phyloP scores from a whole-genome alignment of 2,329 filamentous ascomycete genomes.

The Ophiosphaerella korrae region DNA sequence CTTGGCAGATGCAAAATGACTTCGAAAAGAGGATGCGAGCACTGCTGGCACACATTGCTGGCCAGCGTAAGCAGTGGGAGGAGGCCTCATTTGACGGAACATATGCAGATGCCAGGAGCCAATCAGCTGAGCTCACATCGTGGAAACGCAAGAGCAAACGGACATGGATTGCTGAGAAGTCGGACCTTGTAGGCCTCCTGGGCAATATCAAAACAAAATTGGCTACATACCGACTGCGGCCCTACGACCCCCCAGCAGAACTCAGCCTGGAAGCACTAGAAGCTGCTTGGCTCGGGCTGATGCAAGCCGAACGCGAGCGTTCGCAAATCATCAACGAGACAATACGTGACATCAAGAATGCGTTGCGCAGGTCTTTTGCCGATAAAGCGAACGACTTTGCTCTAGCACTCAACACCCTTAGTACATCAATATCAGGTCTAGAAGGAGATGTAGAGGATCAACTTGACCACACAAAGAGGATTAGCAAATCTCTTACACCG shows the following conservation, averaged over 20 bases:
- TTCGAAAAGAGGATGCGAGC: slow-evolving; percentile 91
- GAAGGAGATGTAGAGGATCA: slow-evolving; percentile 98
- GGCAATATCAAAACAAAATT: slow-evolving; percentile 99
- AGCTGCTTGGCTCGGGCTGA: slow-evolving; percentile 76
- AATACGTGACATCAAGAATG: slow-evolving; percentile 98
- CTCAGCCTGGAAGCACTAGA: slow-evolving; percentile 83
- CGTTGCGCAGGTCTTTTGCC: slow-evolving; percentile 86
- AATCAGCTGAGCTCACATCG: slow-evolving; percentile 78
- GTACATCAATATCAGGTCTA: slow-evolving; percentile 91
- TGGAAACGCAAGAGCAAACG: slow-evolving; percentile 93
- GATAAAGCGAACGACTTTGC: slow-evolving; percentile 99
- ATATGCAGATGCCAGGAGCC: slow-evolving; percentile 88
- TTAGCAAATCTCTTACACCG: slow-evolving; percentile 84
- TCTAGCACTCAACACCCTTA: slow-evolving; percentile 90
- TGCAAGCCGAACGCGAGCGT: slow-evolving; percentile 82
- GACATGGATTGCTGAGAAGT: slow-evolving; percentile 97
- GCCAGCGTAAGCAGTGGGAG: slow-evolving; percentile 77
- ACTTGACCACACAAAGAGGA: slow-evolving; percentile 79
- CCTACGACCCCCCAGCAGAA: slow-evolving; percentile 87
- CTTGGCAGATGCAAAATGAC: slow-evolving; percentile 98
- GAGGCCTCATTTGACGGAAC: slow-evolving; percentile 85
- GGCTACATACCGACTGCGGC: slow-evolving; percentile 87
- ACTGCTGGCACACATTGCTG: slow-evolving; percentile 74
- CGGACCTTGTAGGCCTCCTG: slow-evolving; percentile 86
- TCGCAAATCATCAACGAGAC: slow-evolving; percentile 97